phyloP scores from a whole-genome alignment of 2,329 filamentous ascomycete genomes.

The Sphaerostilbella broomeana region DNA sequence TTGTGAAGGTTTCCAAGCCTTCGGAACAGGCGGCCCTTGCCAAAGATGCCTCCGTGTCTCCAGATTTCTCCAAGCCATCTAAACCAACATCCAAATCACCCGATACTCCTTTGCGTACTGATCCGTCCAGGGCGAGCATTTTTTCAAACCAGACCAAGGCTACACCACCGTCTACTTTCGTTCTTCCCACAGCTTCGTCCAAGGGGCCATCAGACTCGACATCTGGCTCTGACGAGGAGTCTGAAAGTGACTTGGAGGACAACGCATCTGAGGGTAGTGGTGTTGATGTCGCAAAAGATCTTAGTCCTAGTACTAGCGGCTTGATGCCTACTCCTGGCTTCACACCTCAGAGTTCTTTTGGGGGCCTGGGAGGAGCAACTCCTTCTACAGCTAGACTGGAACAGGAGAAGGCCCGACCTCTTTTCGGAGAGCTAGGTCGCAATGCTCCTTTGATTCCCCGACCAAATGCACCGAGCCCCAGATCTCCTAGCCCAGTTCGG shows the following conservation, averaged over 20 bases:
- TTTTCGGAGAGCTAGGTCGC: slow-evolving; percentile 50
- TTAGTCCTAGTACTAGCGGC: slow-evolving; percentile 46
- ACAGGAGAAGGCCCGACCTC: slow-evolving; percentile 35
- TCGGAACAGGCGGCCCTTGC: slow-evolving; percentile 15
- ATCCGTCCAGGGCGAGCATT: slow-evolving; percentile 26
- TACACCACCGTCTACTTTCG: slow-evolving; percentile 35
- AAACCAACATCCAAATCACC: slow-evolving; percentile 16
- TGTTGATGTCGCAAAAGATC: slow-evolving; percentile 57
- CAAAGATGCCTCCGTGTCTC: slow-evolving; percentile 27
- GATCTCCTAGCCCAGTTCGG: slow-evolving; percentile 67
- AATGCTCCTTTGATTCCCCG: slow-evolving; percentile 49
- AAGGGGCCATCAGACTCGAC: slow-evolving; percentile 28
- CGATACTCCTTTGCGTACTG: slow-evolving; percentile 38
- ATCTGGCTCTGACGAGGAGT: slow-evolving; percentile 27
- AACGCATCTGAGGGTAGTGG: slow-evolving; percentile 53
- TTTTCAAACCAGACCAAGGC: slow-evolving; percentile 29
- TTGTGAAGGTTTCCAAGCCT: slow-evolving; percentile 22
- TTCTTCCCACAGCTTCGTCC: slow-evolving; percentile 25
- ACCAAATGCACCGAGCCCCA: slow-evolving; percentile 49
- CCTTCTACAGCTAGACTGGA: slow-evolving; percentile 30
- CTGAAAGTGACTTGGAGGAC: slow-evolving; percentile 34
- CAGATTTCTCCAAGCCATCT: slow-evolving; percentile 21
- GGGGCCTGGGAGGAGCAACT: slow-evolving; percentile 36
- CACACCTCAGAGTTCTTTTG: slow-evolving; percentile 55
- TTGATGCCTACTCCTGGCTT: slow-evolving; percentile 42